Evolutionary conservation across 2,329 filamentous ascomycete species (phyloP).

Genomic region (Blastomyces parvus): DNA sequence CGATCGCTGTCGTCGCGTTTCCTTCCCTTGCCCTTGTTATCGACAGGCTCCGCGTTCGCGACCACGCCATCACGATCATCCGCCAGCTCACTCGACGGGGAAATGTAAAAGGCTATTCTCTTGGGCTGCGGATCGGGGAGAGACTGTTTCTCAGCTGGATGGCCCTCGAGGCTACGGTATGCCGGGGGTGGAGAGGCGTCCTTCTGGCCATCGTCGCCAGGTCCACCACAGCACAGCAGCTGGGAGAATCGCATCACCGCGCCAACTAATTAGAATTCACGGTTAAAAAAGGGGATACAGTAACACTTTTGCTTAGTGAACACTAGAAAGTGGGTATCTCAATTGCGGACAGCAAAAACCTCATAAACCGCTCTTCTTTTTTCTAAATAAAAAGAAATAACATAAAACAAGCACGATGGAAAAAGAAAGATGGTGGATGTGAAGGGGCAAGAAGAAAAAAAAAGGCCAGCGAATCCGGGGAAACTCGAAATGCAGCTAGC

Average conservation of each 20-base stretch:
- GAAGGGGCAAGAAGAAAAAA: too few relatives aligned
- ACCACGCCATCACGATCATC: neutral
- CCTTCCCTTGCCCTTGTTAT: neutral
- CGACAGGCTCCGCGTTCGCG: neutral
- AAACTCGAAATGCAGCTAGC: too few relatives aligned
- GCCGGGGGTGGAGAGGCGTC: neutral
- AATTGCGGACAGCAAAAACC: too few relatives aligned
- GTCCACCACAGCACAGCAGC: neutral
- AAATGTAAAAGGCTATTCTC: neutral
- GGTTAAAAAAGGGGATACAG: neutral
- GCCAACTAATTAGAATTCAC: neutral
- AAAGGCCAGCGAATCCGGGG: too few relatives aligned
- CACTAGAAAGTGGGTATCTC: too few relatives aligned
- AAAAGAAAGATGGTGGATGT: too few relatives aligned
- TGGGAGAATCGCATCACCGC: neutral
- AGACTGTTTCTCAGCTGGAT: neutral
- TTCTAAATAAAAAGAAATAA: too few relatives aligned
- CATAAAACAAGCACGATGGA: too few relatives aligned
- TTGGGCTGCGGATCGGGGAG: neutral
- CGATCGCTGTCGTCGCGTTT: too few relatives aligned
- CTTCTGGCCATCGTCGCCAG: neutral
- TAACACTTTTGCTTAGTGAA: too few relatives aligned
- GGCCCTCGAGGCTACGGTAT: conserved; percentile 2
- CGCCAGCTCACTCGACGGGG: neutral
- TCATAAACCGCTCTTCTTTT: too few relatives aligned